Evolutionary conservation across 2,329 filamentous ascomycete genomes (phyloP), one percentile per base, ranked within the genome.

Genomic region (Trichoderma polysporum): DNA sequence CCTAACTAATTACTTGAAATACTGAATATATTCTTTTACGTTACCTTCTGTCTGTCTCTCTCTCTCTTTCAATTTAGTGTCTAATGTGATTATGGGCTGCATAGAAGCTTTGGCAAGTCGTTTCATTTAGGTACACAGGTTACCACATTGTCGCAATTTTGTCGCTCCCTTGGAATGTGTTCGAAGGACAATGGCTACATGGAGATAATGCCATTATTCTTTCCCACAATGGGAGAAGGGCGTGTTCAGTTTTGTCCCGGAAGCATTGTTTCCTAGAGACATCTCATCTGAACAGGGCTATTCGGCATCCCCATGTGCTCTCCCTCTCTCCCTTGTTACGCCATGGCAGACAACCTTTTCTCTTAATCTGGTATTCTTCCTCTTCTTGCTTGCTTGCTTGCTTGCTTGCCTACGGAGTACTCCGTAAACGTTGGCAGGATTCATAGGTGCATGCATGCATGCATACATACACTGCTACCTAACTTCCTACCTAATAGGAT

Each of bases 1-100:
- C 60, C 60, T 63, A 63, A 45, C 35, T 63, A 62, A 53, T 53
- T 41, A 39, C 45, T 37, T 25, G 31, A 33, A 47, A 31, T 27
- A 54, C 49, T 49, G 37, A 67, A 56, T 49, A 45, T 49, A 50
- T 39, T 41, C 29, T 39, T 67, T 49, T 33, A 63, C 19, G 49
- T 63, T 27, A 53, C n/a, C 33, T 6, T 3, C n/a, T 22, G 12
- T 45, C 27, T 33, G n/a, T 19, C 17, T 31, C 37, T 10, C 25
- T 39, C 6, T 27, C 17, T 12, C n/a, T 31, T 59, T 3, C 2
- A n/a, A 3, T 22, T 7, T 3, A 8, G 33, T 22, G 19, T 3
- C 22, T 10, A 4, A 12, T 3, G 41, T 45, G 8, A 45, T n/a
- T n/a, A n/a, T 22, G n/a, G 4, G 41, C 9, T 45, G 7, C 37